Percentiles rank a stretch among this genome's conserved stretches.
These are phyloP conservation scores for Blastomyces silverae DNA, from an alignment of 2,329 filamentous ascomycete genomes.

Conservation along the genomic window DNA sequence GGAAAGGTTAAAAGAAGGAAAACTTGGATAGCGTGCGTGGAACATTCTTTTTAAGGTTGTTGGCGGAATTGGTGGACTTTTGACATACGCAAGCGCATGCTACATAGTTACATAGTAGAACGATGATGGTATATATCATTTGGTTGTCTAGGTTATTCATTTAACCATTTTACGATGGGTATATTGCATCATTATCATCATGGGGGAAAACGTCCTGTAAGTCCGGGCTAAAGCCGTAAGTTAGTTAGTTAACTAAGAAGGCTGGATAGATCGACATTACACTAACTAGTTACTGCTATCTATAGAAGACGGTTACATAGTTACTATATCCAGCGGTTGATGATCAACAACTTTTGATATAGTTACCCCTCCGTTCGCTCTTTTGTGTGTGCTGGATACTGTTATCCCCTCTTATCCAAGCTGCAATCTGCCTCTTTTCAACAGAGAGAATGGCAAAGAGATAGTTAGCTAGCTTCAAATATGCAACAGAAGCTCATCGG, in stretches of 20 bases:
- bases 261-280: no score
- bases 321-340: not conserved
- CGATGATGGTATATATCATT: no score
- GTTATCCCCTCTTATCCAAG: not conserved
- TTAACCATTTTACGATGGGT: not conserved
- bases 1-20: not conserved
- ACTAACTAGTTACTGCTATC: no score
- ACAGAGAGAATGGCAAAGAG: not conserved
- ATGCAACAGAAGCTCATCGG: constrained; percentile 9
- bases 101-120: no score
- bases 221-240: not conserved
- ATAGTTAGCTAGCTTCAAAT: not conserved
- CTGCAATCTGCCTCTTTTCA: not conserved
- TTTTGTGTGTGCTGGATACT: not conserved
- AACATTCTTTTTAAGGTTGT: not conserved
- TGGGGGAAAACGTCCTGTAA: no score
- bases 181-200: no score
- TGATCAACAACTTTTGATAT: not conserved
- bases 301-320: no score
- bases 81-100: not conserved
- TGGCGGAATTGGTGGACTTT: not conserved
- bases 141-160: not conserved
- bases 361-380: not conserved
- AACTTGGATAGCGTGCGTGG: not conserved
- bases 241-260: no score